Base-by-base conservation (phyloP, 1,284 basidiomycete species). In the Rhodofomes roseus region DNA sequence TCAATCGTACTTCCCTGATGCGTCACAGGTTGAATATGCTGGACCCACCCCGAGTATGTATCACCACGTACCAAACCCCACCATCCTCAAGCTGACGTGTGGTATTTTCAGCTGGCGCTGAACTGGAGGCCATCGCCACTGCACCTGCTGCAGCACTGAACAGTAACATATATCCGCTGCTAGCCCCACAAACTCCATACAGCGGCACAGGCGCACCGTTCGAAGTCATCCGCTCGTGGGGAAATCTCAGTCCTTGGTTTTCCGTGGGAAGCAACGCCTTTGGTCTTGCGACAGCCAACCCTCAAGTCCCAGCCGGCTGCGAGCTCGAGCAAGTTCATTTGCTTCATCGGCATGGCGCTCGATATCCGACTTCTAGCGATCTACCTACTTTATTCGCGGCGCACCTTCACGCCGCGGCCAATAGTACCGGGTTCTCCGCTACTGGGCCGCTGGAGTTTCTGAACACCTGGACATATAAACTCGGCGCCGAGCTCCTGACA, bases 231-330 rank as follows among this genome's bases (percentile, higher is more conserved):
- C 66, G 63, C 51, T 73, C 79, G 63, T 80, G 81, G 75, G 86
- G 83, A 18, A 85, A 82, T 66, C 77, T 88, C n/a, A 73, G 80
- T 0, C 85, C 86, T 2, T 83, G 81, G 78, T 80, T 80, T 66
- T 85, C 82, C 4, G 78, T 86, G 31, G 72, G 46, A 27, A 48
- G 77, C 18, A 70, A 61, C 50, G 69, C 67, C 3, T 85, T 84
- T 65, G 85, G 85, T n/a, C 74, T 87, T 9, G 74, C 75, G 34
- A 67, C 79, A 22, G 75, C 85, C 0, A 78, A 80, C 3, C 78
- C 81, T 1, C 57, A 75, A 11, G 67, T 85, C 4, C 86, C 84
- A 0, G 73, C 77, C 0, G 75, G 77, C 0, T 86, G 84, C 67
- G 70, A 72, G 34, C 69, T 86, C 48, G 78, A 72, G 7, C 80